A percentile compares a stretch with the other conserved stretches of the same genome.
phyloP scores from a whole-genome alignment of 2,329 filamentous ascomycete genomes.

The Lachnellula willkommii region DNA sequence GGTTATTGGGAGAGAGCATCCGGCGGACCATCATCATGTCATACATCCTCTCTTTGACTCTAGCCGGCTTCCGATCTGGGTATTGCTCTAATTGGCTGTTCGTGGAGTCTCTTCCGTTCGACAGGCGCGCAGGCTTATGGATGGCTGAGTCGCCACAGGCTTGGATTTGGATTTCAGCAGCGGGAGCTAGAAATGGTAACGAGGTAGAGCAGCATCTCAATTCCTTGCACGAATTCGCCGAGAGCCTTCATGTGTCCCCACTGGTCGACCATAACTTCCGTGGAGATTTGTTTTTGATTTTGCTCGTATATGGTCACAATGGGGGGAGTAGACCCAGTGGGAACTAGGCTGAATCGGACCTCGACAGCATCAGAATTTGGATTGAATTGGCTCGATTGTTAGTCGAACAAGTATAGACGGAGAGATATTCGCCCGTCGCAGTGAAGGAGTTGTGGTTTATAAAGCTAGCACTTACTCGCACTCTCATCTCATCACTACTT shows the following conservation, averaged over 20 bases:
- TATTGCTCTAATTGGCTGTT: conserved; percentile 14
- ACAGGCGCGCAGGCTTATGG: conserved; percentile 9
- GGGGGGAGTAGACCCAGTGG: conserved; percentile 2
- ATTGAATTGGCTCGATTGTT: not conserved
- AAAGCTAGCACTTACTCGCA: conserved; percentile 1
- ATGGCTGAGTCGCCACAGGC: conserved; percentile 10
- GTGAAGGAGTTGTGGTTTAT: conserved; percentile 1
- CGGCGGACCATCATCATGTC: conserved; percentile 11
- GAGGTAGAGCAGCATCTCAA: conserved; percentile 5
- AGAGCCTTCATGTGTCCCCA: not conserved
- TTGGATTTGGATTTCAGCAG: conserved; percentile 12
- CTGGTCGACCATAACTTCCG: not conserved
- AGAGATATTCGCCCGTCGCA: not conserved
- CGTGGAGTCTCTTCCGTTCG: conserved; percentile 13
- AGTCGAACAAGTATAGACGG: conserved; percentile 3
- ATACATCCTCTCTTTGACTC: conserved; percentile 3
- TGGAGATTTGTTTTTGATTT: conserved; percentile 6
- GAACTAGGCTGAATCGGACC: conserved; percentile 3
- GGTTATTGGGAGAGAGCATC: conserved; percentile 12
- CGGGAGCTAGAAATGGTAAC: conserved; percentile 3
- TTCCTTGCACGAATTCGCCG: conserved; percentile 6
- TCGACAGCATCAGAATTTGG: not conserved
- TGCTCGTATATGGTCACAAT: conserved; percentile 4
- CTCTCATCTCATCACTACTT: conserved; percentile 1
- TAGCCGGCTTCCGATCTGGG: conserved; percentile 6